Evolutionary conservation across 768 basidiomycete species (phyloP).

Genomic region (Russula lepida): DNA sequence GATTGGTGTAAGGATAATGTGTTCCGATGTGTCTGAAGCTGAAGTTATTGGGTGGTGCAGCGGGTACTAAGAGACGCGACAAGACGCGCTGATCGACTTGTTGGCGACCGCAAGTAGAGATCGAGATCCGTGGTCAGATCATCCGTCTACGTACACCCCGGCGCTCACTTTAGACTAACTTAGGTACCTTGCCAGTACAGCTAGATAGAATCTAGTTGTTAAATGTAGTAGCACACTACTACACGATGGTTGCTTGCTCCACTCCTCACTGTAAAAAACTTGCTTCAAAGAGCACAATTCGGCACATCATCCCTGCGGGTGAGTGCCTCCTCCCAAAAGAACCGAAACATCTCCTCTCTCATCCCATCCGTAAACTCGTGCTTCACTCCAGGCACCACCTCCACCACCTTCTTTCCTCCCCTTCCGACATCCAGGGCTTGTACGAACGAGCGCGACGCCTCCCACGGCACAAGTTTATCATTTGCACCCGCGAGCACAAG

Average conservation of each 20-base stretch:
- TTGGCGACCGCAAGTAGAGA: background rate
- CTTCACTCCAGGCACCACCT: conserved; percentile 28
- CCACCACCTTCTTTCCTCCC: conserved; percentile 27
- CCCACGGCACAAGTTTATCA: conserved; percentile 33
- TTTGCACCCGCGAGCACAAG: conserved; percentile 56
- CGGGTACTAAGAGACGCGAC: background rate
- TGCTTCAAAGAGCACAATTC: background rate
- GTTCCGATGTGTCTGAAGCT: too few species aligned
- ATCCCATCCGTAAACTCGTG: conserved; percentile 33
- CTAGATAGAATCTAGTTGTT: too few species aligned
- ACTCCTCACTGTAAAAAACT: too few species aligned
- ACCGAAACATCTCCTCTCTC: conserved; percentile 25
- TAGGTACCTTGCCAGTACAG: too few species aligned
- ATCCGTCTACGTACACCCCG: too few species aligned
- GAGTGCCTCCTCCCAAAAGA: conserved; percentile 21
- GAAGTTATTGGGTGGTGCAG: too few species aligned
- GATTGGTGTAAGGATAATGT: background rate
- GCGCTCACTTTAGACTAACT: too few species aligned
- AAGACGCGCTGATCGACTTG: background rate
- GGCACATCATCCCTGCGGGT: background rate
- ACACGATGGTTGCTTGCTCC: too few species aligned
- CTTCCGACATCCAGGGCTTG: conserved; percentile 25
- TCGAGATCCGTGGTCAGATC: background rate
- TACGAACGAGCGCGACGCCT: conserved; percentile 26
- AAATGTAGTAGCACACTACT: too few species aligned